These are phyloP conservation scores for Skeletonema menzelii DNA, from an alignment of 108 stramenopile genomes.

Conservation along the genomic window DNA sequence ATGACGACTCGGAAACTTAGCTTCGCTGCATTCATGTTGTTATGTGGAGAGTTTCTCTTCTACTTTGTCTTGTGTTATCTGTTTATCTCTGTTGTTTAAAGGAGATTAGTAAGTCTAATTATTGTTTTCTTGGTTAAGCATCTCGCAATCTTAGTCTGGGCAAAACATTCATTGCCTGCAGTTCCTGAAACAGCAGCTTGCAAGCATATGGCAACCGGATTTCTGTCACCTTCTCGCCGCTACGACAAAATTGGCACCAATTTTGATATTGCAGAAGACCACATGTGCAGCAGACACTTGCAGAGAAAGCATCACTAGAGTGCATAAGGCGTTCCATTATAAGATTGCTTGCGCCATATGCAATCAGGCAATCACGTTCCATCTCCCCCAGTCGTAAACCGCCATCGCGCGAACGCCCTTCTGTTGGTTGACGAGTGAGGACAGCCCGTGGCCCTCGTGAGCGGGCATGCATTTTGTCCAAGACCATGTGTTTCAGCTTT, in stretches of 20 bases:
- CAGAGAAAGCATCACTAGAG: constrained; percentile 97
- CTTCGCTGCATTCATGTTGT: not conserved
- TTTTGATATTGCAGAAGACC: constrained; percentile 93
- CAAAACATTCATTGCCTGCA: constrained; percentile 96
- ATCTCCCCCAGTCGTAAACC: constrained; percentile 98
- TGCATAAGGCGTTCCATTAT: constrained; percentile 99
- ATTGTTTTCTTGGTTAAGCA: constrained; percentile 42
- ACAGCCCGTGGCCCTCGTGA: constrained; percentile 97
- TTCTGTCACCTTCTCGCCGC: constrained; percentile 89
- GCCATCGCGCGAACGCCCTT: constrained; percentile 98
- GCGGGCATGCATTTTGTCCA: constrained; percentile 99
- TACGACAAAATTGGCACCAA: constrained; percentile 97
- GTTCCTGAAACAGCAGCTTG: constrained; percentile 98
- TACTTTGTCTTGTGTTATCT: no score
- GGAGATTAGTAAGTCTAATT: not conserved
- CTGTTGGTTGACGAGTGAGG: constrained; percentile 99
- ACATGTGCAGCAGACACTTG: constrained; percentile 95
- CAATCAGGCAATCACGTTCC: constrained; percentile 99
- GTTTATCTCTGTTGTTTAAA: not conserved
- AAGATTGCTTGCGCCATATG: constrained; percentile 98
- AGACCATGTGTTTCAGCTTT: constrained; percentile 99
- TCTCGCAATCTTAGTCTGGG: constrained; percentile 83
- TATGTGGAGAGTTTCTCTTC: not conserved
- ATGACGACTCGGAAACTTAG: not conserved
- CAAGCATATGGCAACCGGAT: constrained; percentile 98